Evolutionary conservation across 169 alveolate species (phyloP).

Genomic region (Plasmodium gonderi): DNA sequence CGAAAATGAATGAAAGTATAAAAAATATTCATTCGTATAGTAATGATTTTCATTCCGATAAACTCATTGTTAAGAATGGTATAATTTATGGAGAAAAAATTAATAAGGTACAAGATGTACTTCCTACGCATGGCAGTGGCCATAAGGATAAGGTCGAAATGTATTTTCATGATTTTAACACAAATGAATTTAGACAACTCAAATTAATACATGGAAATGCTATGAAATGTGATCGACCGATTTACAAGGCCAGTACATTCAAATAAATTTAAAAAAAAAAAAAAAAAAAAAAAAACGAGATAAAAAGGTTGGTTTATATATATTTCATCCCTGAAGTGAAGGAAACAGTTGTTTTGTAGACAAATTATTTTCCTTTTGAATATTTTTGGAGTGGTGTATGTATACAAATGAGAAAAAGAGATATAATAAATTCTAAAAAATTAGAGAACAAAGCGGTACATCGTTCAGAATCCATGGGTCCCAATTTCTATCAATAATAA

Average conservation of each 20-base stretch:
- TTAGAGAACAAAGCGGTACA: too few species aligned
- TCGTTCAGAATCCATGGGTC: too few species aligned
- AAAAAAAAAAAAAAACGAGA: too few species aligned
- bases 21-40: not conserved
- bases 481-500: too few species aligned
- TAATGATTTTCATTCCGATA: not conserved
- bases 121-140: not conserved
- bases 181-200: not conserved
- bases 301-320: too few species aligned
- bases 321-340: too few species aligned
- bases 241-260: not conserved
- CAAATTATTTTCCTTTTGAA: too few species aligned
- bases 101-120: not conserved
- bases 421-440: too few species aligned
- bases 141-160: not conserved
- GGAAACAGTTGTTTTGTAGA: too few species aligned
- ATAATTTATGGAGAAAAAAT: not conserved
- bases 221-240: not conserved
- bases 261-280: not conserved
- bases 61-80: not conserved
- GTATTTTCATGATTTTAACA: not conserved
- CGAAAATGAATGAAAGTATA: not conserved
- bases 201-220: not conserved
- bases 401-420: too few species aligned
- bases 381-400: too few species aligned